Evolutionary conservation across 768 basidiomycete species (phyloP).

Genomic region (Candolleomyces aberdarensis): DNA sequence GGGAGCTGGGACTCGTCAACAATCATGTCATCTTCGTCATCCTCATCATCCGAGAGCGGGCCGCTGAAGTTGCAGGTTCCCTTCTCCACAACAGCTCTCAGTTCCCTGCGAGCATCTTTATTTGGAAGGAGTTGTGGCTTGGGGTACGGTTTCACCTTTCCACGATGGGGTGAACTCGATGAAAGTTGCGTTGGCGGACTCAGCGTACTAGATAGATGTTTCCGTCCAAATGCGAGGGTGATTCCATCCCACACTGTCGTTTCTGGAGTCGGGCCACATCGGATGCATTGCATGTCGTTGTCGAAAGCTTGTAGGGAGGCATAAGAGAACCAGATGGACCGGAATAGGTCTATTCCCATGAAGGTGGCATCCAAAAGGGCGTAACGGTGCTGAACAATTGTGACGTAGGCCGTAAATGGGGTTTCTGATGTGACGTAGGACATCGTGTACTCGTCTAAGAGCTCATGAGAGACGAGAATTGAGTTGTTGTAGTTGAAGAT

Average conservation of each 20-base stretch:
- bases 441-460: slow-evolving; percentile 32
- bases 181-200: slow-evolving; percentile 19
- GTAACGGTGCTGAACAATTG: slow-evolving; percentile 16
- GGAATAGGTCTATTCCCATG: slow-evolving; percentile 25
- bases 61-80: too few relatives aligned
- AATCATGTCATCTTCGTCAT: too few relatives aligned
- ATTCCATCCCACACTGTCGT: slow-evolving; percentile 31
- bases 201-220: slow-evolving; percentile 22
- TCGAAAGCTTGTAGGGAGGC: slow-evolving; percentile 19
- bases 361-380: slow-evolving; percentile 13
- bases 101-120: neutral
- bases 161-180: neutral
- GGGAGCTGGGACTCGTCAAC: too few relatives aligned
- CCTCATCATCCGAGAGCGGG: too few relatives aligned
- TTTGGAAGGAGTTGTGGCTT: neutral
- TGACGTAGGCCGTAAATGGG: slow-evolving; percentile 18
- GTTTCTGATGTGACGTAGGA: slow-evolving; percentile 31
- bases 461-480: slow-evolving; percentile 24
- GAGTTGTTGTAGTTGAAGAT: slow-evolving; percentile 24
- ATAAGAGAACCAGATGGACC: slow-evolving; percentile 32
- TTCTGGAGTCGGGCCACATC: slow-evolving; percentile 25
- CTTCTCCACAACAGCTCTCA: too few relatives aligned
- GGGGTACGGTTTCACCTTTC: slow-evolving; percentile 5
- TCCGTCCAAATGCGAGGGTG: slow-evolving; percentile 25
- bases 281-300: slow-evolving; percentile 21